These are phyloP conservation scores for Dalbergia cochinchinensis DNA, from an alignment of 306 rosid species.

Conservation along the genomic window DNA sequence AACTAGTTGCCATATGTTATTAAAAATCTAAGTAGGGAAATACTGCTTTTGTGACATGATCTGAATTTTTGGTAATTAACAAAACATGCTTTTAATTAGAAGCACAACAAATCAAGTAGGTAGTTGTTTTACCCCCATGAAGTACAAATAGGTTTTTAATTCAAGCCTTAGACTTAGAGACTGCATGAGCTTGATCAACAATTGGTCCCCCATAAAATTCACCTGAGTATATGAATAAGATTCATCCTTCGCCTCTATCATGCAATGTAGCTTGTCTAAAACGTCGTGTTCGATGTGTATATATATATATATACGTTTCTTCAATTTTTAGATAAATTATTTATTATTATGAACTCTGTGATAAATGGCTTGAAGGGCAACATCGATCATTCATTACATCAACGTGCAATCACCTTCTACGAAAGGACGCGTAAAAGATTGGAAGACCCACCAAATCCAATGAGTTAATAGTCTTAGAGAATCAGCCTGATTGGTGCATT, in stretches of 20 bases:
- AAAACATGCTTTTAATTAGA: neutral
- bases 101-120: neutral
- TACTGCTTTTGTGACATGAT: neutral
- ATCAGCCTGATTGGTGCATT: constrained; percentile 53
- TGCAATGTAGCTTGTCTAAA: constrained; percentile 5
- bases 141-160: neutral
- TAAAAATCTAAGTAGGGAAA: neutral
- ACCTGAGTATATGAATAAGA: neutral
- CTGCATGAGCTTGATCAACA: neutral
- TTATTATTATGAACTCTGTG: neutral
- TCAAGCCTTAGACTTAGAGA: neutral
- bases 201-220: neutral
- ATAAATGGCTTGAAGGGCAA: constrained; percentile 3
- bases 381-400: constrained; percentile 22
- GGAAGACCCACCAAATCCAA: constrained; percentile 48
- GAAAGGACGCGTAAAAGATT: constrained; percentile 52
- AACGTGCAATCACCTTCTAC: constrained; percentile 8
- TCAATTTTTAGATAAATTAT: neutral
- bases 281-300: neutral
- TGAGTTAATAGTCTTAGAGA: constrained; percentile 27
- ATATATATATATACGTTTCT: neutral
- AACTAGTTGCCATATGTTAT: neutral
- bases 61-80: neutral
- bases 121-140: neutral
- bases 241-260: neutral